Base-by-base conservation (phyloP, 148 eudicot genomes). In the Dianthus caryophyllus region DNA sequence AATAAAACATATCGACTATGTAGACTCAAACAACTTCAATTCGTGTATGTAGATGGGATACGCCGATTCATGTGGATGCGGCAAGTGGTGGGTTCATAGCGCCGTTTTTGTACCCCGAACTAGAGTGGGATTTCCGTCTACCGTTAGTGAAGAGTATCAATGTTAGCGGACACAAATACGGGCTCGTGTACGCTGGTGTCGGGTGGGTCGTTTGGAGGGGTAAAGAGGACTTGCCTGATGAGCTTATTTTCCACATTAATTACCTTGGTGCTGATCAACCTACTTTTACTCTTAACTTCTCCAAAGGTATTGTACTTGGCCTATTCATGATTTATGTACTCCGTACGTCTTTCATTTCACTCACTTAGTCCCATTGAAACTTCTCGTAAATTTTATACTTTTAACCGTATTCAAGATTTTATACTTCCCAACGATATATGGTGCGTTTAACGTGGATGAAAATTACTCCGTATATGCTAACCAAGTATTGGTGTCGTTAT, bases 1-100 rank as follows among this genome's bases (percentile, higher is more conserved):
- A 18, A 16, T 16, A 48, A 48, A 2, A 48, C 21, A 16, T 16
- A 2, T 6, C 0, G 52, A 2, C 2, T 48, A 4, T 48, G 2
- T 48, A 48, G 4, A 48, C 18, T 16, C 10, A 9, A 4, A 3
- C 8, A 41, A 41, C 44, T 9, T 41, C 6, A 41, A 53, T 8
- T 16, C 57, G 15, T 50, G 6, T 66, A 20, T 64, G 61, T 29
- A 87, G 93, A 64, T 88, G 94, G 94, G 86, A 83, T 52, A 88
- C 94, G 0, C 94, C 94, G 36, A 85, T 88, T 60, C 94, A 88
- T 71, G 94, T 88, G 71, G 94, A 88, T 39, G 94, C 94, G 5
- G 94, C 94, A 10, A 88, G 94, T 71, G 94, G 94, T 22, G 94
- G 94, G 2, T 88, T 88, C 81, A 83, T 88, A 0, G 94, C 94